Conservation (phyloP, 495 filamentous ascomycete genomes). For the Neurospora intermedia region DNA sequence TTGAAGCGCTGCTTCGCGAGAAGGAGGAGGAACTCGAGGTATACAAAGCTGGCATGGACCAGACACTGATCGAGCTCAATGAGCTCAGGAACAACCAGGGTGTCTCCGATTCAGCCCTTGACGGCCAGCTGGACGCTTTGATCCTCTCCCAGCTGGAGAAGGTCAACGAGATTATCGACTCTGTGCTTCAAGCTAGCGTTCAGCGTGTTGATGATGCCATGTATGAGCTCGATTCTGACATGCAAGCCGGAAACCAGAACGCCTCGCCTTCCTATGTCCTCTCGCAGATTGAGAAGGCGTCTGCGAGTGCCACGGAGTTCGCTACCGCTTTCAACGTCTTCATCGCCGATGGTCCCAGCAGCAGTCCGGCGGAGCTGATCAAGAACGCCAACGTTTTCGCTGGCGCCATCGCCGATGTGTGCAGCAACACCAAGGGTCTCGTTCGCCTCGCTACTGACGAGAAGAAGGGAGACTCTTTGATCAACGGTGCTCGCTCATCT, state of each 20-base stretch:
- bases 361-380: conserved; percentile 82
- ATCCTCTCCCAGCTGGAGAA: conserved; percentile 77
- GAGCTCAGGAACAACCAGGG: conserved; percentile 61
- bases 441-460: conserved; percentile 92
- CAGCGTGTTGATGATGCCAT: conserved; percentile 92
- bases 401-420: conserved; percentile 83
- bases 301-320: conserved; percentile 89
- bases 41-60: conserved; percentile 93
- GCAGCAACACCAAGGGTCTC: conserved; percentile 92
- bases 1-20: conserved; percentile 71
- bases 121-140: conserved; percentile 82
- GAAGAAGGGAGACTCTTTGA: conserved; percentile 77
- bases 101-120: conserved; percentile 69
- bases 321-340: conserved; percentile 96
- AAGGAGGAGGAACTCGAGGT: conserved; percentile 97
- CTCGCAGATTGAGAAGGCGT: conserved; percentile 94
- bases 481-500: conserved; percentile 69
- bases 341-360: conserved; percentile 92
- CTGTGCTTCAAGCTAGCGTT: conserved; percentile 86
- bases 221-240: conserved; percentile 92
- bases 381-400: conserved; percentile 84
- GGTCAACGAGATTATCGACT: conserved; percentile 96
- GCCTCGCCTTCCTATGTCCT: conserved; percentile 92
- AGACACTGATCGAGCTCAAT: conserved; percentile 81
- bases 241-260: conserved; percentile 98